Conservation (phyloP, 2,329 filamentous ascomycete genomes). For the Tolypocladium endophyticum region DNA sequence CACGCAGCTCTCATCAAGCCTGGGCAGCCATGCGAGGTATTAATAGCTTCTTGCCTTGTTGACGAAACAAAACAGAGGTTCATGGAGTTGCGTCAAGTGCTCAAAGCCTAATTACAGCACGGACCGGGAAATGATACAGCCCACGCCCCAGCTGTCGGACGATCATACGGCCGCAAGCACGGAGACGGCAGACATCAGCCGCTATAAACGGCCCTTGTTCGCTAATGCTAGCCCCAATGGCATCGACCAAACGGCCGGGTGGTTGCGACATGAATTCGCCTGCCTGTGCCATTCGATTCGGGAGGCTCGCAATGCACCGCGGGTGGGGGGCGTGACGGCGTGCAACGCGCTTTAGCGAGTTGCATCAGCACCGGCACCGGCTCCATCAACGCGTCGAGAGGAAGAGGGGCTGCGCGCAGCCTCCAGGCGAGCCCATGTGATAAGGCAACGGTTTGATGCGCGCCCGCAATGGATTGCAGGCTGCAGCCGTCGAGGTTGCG, state of each 20-base stretch:
- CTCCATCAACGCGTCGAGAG: neutral
- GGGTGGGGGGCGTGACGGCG: neutral
- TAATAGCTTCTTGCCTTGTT: neutral
- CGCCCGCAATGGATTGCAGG: neutral
- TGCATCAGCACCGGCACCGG: neutral
- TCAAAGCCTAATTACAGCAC: neutral
- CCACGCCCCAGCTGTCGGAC: neutral
- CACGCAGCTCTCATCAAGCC: neutral
- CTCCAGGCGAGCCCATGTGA: neutral
- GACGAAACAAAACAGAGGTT: neutral
- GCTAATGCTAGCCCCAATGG: neutral
- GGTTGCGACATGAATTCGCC: neutral
- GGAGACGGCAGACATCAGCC: neutral
- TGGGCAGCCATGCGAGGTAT: neutral
- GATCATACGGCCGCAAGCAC: neutral
- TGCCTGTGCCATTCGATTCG: neutral
- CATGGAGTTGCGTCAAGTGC: too few relatives aligned
- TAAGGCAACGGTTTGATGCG: neutral
- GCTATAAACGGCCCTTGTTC: neutral
- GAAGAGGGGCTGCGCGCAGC: neutral
- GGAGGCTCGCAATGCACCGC: neutral
- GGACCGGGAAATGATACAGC: neutral
- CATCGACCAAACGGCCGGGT: neutral
- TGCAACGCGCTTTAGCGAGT: neutral
- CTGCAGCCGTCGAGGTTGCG: neutral